Evolutionary conservation across 305 asterid species (phyloP), one percentile per base, ranked within the genome.

Genomic region (Fraxinus angustifolia): DNA sequence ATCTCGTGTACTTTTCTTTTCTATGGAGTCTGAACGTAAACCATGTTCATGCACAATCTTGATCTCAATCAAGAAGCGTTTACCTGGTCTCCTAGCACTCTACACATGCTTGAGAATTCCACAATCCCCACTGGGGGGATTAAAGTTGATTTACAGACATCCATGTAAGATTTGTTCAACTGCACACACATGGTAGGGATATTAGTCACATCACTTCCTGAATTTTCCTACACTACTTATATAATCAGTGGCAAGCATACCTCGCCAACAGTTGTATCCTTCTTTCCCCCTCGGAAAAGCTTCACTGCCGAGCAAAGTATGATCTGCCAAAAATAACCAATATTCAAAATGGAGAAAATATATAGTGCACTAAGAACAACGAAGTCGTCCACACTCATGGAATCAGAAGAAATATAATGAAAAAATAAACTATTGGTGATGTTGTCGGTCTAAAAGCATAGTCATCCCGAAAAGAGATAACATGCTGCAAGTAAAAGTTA

Each of bases 51-150:
- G 42, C 42, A 23, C 17, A 10, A 26, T 62, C 34, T 6, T 70
- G 36, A n/a, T 70, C 7, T 17, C 73, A 30, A 6, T 80, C 58
- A 4, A 14, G 67, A 26, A 60, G 21, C 40, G 1, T 56, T 88
- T 88, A 94, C 99, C 98, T 96, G 99, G 86, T 96, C 99, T 68
- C 86, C 97, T 12, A 96, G 92, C 82, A 93, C 97, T 83, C 95
- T 82, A 78, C 99, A 96, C 97, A 96, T 89, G 84, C 85, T 90
- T 84, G 97, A 93, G 34, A 96, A 91, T 83, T 96, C 99, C 82
- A 87, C 71, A 81, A 90, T 90, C 81, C 95, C 92, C 74, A 90
- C 89, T 1, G 98, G 93, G 53, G 97, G 98, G 82, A 96, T 93
- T 84, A 14, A 85, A 81, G 95, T 92, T 10, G 96, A 88, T 88